phyloP scores from a whole-genome alignment of 176 grass and related monocot genomes.

The Carex pumila region DNA sequence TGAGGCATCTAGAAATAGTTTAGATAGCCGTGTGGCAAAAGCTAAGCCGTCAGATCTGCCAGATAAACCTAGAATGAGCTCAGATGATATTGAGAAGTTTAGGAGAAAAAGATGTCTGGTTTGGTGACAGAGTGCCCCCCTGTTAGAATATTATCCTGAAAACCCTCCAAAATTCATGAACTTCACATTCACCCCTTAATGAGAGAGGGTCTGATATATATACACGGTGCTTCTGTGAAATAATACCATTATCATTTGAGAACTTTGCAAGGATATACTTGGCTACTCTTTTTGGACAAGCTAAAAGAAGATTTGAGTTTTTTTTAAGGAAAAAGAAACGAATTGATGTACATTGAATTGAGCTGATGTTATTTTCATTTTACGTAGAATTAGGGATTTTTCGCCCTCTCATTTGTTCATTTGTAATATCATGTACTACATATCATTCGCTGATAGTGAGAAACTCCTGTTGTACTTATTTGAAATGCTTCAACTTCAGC shows the following conservation, averaged over 20 bases:
- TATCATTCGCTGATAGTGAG: constrained; percentile 10
- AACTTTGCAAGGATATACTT: background rate
- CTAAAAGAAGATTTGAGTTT: background rate
- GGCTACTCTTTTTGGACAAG: background rate
- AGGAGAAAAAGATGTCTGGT: constrained; percentile 63
- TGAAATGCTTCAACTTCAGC: background rate
- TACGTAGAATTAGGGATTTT: constrained; percentile 9
- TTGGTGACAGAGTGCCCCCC: constrained; percentile 38
- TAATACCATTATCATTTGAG: background rate
- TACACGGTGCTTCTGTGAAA: background rate
- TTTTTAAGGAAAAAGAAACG: background rate
- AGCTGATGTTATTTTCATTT: constrained; percentile 2
- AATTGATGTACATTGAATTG: constrained; percentile 10
- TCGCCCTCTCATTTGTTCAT: constrained; percentile 15
- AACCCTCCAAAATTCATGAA: background rate
- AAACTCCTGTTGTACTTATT: background rate
- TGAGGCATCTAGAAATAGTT: constrained; percentile 75
- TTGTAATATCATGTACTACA: constrained; percentile 24
- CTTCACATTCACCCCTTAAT: background rate
- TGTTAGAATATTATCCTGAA: background rate
- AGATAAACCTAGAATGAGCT: constrained; percentile 82
- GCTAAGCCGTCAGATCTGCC: constrained; percentile 63
- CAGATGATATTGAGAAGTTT: constrained; percentile 82
- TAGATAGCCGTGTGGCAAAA: constrained; percentile 77
- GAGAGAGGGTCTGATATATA: background rate